These are phyloP conservation scores for Kernera saxatilis DNA, from an alignment of 345 rosid species.

Conservation along the genomic window DNA sequence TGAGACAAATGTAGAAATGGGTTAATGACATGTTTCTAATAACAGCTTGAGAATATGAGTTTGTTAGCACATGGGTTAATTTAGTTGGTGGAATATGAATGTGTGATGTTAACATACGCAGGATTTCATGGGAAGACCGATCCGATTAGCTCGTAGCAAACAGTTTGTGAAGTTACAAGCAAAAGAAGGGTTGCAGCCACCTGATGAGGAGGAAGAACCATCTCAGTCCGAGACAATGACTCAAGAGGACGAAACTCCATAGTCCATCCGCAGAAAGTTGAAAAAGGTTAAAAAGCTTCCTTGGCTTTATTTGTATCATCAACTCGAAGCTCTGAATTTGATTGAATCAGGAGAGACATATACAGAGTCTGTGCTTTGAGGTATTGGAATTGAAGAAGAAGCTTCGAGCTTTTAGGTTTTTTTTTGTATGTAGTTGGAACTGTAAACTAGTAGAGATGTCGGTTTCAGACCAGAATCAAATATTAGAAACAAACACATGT, in stretches of 20 bases:
- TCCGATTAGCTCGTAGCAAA: constrained; percentile 64
- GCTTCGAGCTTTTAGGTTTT: background rate
- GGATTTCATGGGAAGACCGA: constrained; percentile 64
- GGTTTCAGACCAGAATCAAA: background rate
- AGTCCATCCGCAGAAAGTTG: constrained; percentile 23
- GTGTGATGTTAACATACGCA: constrained; percentile 17
- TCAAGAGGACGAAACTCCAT: constrained; percentile 26
- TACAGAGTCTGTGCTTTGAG: background rate
- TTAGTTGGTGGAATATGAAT: background rate
- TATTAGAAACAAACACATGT: constrained; percentile 7
- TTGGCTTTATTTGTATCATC: background rate
- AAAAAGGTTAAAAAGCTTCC: background rate
- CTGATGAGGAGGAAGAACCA: constrained; percentile 35
- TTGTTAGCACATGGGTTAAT: background rate
- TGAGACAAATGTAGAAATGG: too few relatives aligned
- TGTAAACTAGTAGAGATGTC: background rate
- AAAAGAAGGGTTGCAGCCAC: constrained; percentile 39
- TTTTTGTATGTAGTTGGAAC: background rate
- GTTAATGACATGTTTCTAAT: background rate
- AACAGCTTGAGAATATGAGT: background rate
- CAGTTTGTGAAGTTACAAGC: constrained; percentile 58
- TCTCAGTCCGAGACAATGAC: constrained; percentile 25
- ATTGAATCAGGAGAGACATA: background rate
- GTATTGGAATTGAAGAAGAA: constrained; percentile 3
- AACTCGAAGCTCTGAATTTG: background rate